Percentiles rank a stretch among this genome's conserved stretches.
phyloP scores from a whole-genome alignment of 441 rosid genomes.

The Theobroma grandiflorum region DNA sequence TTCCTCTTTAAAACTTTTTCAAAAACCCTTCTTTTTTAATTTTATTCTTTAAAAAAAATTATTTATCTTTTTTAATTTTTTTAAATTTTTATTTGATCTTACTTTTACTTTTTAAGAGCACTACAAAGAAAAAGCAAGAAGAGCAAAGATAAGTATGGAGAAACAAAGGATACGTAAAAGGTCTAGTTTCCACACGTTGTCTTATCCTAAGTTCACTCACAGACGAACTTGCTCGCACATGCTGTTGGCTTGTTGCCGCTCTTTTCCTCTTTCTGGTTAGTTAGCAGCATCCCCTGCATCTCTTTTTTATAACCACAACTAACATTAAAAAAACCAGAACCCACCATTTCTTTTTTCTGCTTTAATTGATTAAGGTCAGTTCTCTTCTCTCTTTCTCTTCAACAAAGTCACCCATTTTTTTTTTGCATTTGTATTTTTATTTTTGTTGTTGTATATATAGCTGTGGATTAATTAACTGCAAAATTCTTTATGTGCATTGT shows the following conservation, averaged over 20 bases:
- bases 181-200: conserved; percentile 58
- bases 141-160: too few relatives aligned
- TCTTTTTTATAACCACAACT: conserved; percentile 6
- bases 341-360: conserved; percentile 8
- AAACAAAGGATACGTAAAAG: conserved; percentile 41
- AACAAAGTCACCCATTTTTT: not conserved
- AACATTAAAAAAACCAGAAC: not conserved
- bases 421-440: not conserved
- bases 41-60: too few relatives aligned
- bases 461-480: not conserved
- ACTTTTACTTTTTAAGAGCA: too few relatives aligned
- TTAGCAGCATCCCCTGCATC: not conserved
- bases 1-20: too few relatives aligned
- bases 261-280: conserved; percentile 9
- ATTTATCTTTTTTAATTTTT: too few relatives aligned
- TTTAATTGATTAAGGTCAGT: conserved; percentile 11
- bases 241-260: conserved; percentile 18
- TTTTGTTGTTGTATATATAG: not conserved
- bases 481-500: not conserved
- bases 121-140: too few relatives aligned
- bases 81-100: too few relatives aligned
- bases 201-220: conserved; percentile 45
- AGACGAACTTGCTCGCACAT: conserved; percentile 36
- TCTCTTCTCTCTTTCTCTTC: not conserved
- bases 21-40: too few relatives aligned